These are phyloP conservation scores for Aphanomyces invadans DNA, from an alignment of 352 stramenopile species.

Conservation along the genomic window DNA sequence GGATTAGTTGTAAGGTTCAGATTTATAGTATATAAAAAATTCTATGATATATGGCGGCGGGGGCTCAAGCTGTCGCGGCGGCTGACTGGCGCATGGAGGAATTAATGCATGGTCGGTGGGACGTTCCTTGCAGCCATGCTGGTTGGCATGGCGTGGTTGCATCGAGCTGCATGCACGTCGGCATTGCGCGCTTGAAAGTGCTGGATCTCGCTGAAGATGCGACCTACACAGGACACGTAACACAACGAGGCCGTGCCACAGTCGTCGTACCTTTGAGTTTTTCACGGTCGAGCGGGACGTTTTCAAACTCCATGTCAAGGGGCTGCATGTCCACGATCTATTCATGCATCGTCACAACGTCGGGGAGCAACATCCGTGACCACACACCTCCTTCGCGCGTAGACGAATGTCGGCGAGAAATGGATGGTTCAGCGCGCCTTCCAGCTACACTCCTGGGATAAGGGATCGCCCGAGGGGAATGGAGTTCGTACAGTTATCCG, in stretches of 20 bases:
- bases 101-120: not conserved
- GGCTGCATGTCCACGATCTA: constrained; percentile 53
- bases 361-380: not conserved
- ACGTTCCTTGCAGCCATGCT: not conserved
- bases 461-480: constrained; percentile 3
- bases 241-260: not conserved
- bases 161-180: constrained; percentile 2
- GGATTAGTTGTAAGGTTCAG: not conserved
- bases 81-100: too few species aligned
- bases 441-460: constrained; percentile 41
- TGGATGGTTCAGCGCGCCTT: constrained; percentile 72
- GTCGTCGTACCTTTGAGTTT: constrained; percentile 63
- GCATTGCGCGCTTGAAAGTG: constrained; percentile 35
- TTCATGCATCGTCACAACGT: not conserved
- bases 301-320: constrained; percentile 87
- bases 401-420: constrained; percentile 76
- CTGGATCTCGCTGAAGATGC: constrained; percentile 86
- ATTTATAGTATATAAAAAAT: not conserved
- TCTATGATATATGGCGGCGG: not conserved
- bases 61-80: too few species aligned
- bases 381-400: constrained; percentile 43
- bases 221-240: constrained; percentile 33
- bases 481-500: constrained; percentile 61
- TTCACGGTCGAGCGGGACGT: constrained; percentile 76
- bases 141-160: not conserved